These are phyloP conservation scores for Hortiboletus flavorubellus DNA, from an alignment of 768 basidiomycete genomes.

Conservation along the genomic window DNA sequence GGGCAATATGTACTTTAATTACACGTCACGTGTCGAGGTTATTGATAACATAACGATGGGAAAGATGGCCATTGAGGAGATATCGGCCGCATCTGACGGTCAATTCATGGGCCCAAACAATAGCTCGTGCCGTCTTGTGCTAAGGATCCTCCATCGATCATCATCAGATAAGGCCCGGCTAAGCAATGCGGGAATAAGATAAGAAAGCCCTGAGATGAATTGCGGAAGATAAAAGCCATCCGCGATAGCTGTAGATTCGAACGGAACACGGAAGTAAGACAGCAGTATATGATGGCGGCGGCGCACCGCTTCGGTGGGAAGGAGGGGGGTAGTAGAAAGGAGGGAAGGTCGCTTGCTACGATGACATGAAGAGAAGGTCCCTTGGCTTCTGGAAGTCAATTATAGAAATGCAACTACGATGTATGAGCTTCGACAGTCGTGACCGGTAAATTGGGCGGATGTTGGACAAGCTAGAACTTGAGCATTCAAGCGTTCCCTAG, in stretches of 20 bases:
- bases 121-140: background rate
- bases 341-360: slow-evolving; percentile 7
- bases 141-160: slow-evolving; percentile 8
- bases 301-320: slow-evolving; percentile 4
- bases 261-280: slow-evolving; percentile 3
- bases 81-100: background rate
- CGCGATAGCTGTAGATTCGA: background rate
- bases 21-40: background rate
- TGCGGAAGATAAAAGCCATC: slow-evolving; percentile 1
- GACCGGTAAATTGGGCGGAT: background rate
- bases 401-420: slow-evolving; percentile 2
- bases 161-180: slow-evolving; percentile 10
- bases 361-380: slow-evolving; percentile 5
- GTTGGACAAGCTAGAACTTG: background rate
- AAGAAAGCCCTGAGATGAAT: background rate
- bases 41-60: slow-evolving; percentile 3
- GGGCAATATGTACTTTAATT: background rate
- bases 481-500: background rate
- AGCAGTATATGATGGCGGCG: slow-evolving; percentile 2
- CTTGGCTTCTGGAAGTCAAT: background rate
- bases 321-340: slow-evolving; percentile 1
- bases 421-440: background rate
- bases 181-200: background rate
- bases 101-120: background rate
- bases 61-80: background rate